Conservation (phyloP, 139 green algal genomes). For the Eudorina sp. region DNA sequence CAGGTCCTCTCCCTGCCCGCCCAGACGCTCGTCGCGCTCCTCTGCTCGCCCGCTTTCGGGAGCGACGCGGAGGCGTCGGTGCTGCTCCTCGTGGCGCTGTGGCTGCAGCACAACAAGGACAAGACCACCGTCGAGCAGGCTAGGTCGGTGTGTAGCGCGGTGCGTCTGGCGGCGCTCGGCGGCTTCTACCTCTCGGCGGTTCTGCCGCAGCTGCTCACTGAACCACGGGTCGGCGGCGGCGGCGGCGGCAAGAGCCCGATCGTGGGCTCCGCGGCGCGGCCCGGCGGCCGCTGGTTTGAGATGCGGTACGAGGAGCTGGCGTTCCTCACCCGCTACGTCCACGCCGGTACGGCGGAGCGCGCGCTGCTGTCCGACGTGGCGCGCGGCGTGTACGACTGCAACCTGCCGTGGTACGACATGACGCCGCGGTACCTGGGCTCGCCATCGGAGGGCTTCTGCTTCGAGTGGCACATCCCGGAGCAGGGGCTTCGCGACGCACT, state of each 20-base stretch:
- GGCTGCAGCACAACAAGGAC: neutral
- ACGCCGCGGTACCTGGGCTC: neutral
- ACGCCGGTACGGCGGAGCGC: neutral
- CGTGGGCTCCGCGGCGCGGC: neutral
- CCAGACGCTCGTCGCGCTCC: neutral
- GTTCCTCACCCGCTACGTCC: neutral
- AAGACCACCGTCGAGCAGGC: neutral
- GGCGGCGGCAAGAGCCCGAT: neutral
- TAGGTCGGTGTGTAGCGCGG: neutral
- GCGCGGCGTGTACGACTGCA: conserved; percentile 19
- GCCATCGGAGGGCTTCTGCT: conserved; percentile 14
- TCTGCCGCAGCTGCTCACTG: conserved; percentile 15
- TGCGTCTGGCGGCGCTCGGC: conserved; percentile 33
- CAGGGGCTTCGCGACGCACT: conserved; percentile 11
- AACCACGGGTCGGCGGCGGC: neutral
- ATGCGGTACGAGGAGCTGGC: conserved; percentile 22
- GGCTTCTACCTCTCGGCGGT: conserved; percentile 15
- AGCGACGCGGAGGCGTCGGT: conserved; percentile 8
- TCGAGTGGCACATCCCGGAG: conserved; percentile 30
- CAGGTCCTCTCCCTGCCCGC: conserved; percentile 27
- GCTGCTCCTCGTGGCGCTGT: conserved; percentile 36
- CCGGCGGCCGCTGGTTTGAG: conserved; percentile 19
- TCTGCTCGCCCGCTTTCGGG: neutral
- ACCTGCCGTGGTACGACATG: conserved; percentile 17
- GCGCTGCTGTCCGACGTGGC: neutral